A percentile compares a stretch with the other conserved stretches of the same genome.
Conservation (phyloP, 2,329 filamentous ascomycete species). For the Epichloe brachyelytri region DNA sequence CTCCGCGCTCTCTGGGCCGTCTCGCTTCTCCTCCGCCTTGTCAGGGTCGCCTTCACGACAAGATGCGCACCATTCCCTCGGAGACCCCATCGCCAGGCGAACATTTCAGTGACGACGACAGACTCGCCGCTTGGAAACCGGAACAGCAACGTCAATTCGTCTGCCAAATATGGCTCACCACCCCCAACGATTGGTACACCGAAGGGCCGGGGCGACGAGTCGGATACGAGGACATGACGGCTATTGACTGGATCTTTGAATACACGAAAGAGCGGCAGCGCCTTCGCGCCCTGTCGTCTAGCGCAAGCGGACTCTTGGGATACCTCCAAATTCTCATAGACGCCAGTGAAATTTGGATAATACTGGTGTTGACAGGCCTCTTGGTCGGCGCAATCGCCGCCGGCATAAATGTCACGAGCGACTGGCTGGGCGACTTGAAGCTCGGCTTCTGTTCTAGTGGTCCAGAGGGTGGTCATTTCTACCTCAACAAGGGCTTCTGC, state of each 20-base stretch:
- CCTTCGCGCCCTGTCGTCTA: conserved; percentile 60
- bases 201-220: conserved; percentile 83
- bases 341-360: conserved; percentile 80
- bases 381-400: conserved; percentile 76
- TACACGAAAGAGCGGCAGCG: conserved; percentile 92
- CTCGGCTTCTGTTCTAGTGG: conserved; percentile 70
- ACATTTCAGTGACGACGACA: conserved; percentile 7
- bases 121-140: conserved; percentile 6
- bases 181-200: conserved; percentile 67
- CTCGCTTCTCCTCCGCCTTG: conserved; percentile 36
- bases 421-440: conserved; percentile 91
- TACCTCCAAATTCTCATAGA: conserved; percentile 64
- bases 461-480: conserved; percentile 71
- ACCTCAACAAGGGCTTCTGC: conserved; percentile 83
- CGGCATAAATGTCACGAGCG: conserved; percentile 75
- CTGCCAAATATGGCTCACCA: conserved; percentile 31
- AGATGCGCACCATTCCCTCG: neutral
- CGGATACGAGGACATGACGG: conserved; percentile 89
- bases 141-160: conserved; percentile 8
- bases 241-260: conserved; percentile 99
- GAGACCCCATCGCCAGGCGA: neutral
- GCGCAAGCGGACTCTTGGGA: conserved; percentile 57
- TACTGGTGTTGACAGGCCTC: conserved; percentile 75
- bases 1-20: conserved; percentile 31
- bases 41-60: conserved; percentile 17